These are phyloP conservation scores for Arctostaphylos glauca DNA, from an alignment of 148 eudicot genomes.

Conservation along the genomic window DNA sequence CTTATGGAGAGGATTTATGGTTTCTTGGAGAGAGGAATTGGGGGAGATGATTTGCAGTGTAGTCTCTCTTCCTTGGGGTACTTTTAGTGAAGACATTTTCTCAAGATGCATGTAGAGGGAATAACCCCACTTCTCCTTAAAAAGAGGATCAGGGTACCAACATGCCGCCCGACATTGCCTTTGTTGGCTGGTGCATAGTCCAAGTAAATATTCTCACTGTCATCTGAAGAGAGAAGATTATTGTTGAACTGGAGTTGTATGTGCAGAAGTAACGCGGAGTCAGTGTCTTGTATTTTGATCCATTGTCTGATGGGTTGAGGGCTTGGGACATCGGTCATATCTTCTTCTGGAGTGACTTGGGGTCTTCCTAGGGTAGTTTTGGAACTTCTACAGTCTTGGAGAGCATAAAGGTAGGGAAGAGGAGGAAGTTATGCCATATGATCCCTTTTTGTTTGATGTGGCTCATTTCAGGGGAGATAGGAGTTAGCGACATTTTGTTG, in stretches of 20 bases:
- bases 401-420: not conserved
- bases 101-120: not conserved
- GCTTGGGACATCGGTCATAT: not conserved
- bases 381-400: slow-evolving; percentile 5
- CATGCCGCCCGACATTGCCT: not conserved
- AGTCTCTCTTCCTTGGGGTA: not conserved
- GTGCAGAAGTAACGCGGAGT: not conserved
- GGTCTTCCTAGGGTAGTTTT: not conserved
- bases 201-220: not conserved
- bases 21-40: not conserved
- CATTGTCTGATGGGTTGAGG: not conserved
- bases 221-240: not conserved
- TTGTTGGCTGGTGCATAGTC: not conserved
- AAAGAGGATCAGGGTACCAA: not conserved
- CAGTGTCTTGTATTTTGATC: not conserved
- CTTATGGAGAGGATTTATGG: not conserved
- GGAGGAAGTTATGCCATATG: not conserved
- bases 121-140: not conserved
- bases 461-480: not conserved
- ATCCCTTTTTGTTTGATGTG: not conserved
- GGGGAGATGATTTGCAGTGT: not conserved
- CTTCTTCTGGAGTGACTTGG: not conserved
- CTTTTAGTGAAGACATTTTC: not conserved
- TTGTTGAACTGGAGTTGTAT: not conserved
- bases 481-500: not conserved